Evolutionary conservation across 768 basidiomycete species (phyloP), one percentile per base, ranked within the genome.

Genomic region (Sporobolomyces roseus): DNA sequence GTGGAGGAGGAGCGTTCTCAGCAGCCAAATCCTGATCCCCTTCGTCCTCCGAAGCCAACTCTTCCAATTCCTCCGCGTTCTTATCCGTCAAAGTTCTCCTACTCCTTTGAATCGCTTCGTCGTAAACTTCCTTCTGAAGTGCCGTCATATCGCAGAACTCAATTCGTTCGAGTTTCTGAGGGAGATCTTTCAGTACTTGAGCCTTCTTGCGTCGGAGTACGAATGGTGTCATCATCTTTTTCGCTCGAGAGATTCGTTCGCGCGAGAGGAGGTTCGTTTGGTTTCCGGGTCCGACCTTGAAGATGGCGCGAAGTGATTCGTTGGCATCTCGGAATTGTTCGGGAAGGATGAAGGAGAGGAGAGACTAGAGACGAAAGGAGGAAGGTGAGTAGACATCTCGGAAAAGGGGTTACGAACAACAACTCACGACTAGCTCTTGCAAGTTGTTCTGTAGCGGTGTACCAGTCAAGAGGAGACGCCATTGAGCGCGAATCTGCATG

Each of bases 151-250:
- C 86, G 79, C 96, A 99, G 87, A 91, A 92, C 76, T 93, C 91
- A 68, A 97, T 90, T 43, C 89, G 87, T 76, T 98, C 94, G 16
- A 84, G 86, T 80, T 98, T 98, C 72, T 86, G 85, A 5, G 96
- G 96, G 41, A 99, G 84, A 74, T 97, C 93, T 76, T 88, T 87
- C 52, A 98, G 83, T 9, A 99, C 94, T 81, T 96, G 93, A 75
- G 93, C 92, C 80, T 99, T 99, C 74, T 93, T 85, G 66, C 96
- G 85, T n/a, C 96, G 88, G 25, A 99, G 83, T 29, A 98, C 93
- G 78, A 99, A 99, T 0, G 96, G 96, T 10, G 92, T 96, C 89
- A 99, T 92, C 93, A 99, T 97, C 78, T 91, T 92, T 81, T 97
- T 94, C 9, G 96, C 96, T 70, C 93, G 82, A 25, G 90, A 91